phyloP scores from a whole-genome alignment of 495 filamentous ascomycete species.

The Lasiosphaeria hispida region DNA sequence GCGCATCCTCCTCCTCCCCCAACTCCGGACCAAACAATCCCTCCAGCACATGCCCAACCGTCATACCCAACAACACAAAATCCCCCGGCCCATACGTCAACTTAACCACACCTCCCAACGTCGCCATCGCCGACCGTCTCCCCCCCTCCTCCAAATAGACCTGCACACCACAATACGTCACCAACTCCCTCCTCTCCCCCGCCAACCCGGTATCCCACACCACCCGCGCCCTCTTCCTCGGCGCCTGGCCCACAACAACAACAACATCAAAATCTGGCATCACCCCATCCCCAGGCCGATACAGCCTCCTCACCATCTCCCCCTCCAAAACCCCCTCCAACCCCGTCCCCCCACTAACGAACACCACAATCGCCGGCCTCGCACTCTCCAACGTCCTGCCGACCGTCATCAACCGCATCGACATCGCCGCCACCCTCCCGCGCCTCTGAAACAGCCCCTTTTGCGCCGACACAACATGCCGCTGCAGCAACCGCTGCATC shows the following conservation, averaged over 20 bases:
- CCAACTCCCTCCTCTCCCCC: constrained; percentile 1
- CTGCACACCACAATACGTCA: constrained; percentile 14
- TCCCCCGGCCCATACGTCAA: constrained; percentile 11
- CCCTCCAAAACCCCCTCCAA: constrained; percentile 5
- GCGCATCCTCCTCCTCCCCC: background rate
- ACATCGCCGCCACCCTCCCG: background rate
- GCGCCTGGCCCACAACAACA: constrained; percentile 9
- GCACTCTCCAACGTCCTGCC: background rate
- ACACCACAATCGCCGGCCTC: constrained; percentile 13
- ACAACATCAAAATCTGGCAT: constrained; percentile 12
- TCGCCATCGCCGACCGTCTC: constrained; percentile 4
- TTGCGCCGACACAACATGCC: background rate
- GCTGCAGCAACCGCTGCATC: background rate
- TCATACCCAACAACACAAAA: constrained; percentile 19
- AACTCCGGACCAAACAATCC: background rate
- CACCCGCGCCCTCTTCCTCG: constrained; percentile 13
- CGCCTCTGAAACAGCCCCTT: background rate
- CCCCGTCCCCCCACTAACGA: constrained; percentile 4
- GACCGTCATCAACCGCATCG: constrained; percentile 12
- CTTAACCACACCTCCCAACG: constrained; percentile 21
- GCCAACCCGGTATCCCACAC: constrained; percentile 8
- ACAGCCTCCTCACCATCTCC: constrained; percentile 11
- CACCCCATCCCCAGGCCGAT: constrained; percentile 13
- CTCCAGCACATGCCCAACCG: constrained; percentile 19
- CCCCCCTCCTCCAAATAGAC: constrained; percentile 1